Evolutionary conservation across 257 asterid genomes (phyloP), one percentile per base, ranked within the genome.

Genomic region (Agastache rugosa): DNA sequence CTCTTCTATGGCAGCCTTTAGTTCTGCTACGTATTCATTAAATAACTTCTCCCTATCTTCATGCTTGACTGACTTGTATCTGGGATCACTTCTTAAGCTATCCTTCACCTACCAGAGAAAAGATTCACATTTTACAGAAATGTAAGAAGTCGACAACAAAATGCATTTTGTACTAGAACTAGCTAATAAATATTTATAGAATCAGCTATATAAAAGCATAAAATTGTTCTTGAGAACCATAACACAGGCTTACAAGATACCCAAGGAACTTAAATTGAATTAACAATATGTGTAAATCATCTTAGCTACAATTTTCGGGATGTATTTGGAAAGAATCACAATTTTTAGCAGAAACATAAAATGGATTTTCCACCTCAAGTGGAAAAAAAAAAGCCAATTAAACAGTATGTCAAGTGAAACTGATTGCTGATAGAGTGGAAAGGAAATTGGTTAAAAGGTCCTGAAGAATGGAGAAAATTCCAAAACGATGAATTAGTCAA

Each of bases 31-130:
- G 76, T 84, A 95, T 81, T 90, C 93, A 71, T 87, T 85, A 80
- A 95, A 95, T 75, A 89, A 75, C 42, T 77, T 78, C 81, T 95
- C 99, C 87, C 96, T 83, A 6, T 92, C 97, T 77, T 95, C 98
- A 68, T 89, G 96, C 87, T 85, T 85, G 77, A 90, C 89, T 62
- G 93, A 83, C 84, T 87, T 95, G 91, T 92, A 92, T 59, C 99
- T 83, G 58, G 94, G 92, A 85, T 95, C 98, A 85, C 81, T 69
- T 82, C 88, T 89, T 45, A 95, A 76, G 84, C 82, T 73, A 79
- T 92, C 97, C 85, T 92, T 95, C 82, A 95, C 96, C 99, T 95
- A 83, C 78, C 76, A 84, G 41, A 81, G 59, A 67, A 77, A 77
- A 81, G 59, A 63, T 66, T 56, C 67, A 58, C 41, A 29, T 14